phyloP scores from a whole-genome alignment of 306 rosid species.

The Corylus avellana region DNA sequence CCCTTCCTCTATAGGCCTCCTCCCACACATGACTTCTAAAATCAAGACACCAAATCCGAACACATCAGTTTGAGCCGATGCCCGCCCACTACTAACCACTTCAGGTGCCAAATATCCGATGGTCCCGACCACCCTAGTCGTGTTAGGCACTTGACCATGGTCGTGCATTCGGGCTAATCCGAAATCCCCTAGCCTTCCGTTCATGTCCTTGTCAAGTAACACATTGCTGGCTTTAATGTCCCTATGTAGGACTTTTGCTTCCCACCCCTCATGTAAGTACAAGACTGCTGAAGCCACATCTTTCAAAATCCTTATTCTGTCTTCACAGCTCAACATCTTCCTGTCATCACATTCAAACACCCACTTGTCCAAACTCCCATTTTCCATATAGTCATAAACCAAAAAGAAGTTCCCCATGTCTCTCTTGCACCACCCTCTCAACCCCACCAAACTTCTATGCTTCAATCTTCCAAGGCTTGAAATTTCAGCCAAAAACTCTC shows the following conservation, averaged over 20 bases:
- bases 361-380: conserved; percentile 78
- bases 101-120: conserved; percentile 88
- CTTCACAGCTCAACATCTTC: conserved; percentile 45
- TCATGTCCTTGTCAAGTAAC: conserved; percentile 77
- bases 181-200: conserved; percentile 79
- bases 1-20: conserved; percentile 79
- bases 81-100: conserved; percentile 59
- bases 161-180: conserved; percentile 77
- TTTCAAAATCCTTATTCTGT: conserved; percentile 63
- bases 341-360: conserved; percentile 53
- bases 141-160: conserved; percentile 57
- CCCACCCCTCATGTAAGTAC: conserved; percentile 94
- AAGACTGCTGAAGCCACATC: conserved; percentile 68
- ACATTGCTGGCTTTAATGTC: conserved; percentile 94
- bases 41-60: conserved; percentile 75
- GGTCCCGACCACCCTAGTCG: conserved; percentile 76
- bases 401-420: conserved; percentile 64
- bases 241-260: conserved; percentile 68
- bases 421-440: conserved; percentile 86
- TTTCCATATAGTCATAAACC: conserved; percentile 82
- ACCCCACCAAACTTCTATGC: conserved; percentile 70
- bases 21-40: conserved; percentile 83
- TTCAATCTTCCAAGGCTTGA: conserved; percentile 83
- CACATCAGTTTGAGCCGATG: conserved; percentile 71
- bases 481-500: conserved; percentile 81